phyloP scores from a whole-genome alignment of 352 stramenopile species.

The Phytophthora agathidicida region DNA sequence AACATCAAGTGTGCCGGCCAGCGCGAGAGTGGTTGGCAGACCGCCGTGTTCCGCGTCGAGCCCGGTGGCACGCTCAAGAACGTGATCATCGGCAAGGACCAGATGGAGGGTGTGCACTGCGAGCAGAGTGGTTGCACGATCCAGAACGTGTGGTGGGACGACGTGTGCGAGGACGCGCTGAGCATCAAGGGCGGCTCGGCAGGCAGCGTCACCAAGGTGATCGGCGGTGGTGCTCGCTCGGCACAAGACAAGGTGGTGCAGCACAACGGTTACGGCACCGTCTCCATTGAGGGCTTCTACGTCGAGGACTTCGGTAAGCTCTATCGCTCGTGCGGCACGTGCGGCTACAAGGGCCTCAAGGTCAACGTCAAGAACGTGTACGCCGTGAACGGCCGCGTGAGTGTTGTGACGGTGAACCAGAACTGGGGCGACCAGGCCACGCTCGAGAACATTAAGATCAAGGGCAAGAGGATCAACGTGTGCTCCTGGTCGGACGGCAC shows the following conservation, averaged over 20 bases:
- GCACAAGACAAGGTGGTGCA: slow-evolving; percentile 26
- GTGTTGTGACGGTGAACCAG: slow-evolving; percentile 48
- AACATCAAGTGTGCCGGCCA: slow-evolving; percentile 53
- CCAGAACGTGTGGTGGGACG: slow-evolving; percentile 30
- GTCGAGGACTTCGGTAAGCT: slow-evolving; percentile 29
- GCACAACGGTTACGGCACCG: slow-evolving; percentile 28
- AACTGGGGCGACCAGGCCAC: too few relatives aligned
- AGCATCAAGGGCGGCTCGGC: slow-evolving; percentile 46
- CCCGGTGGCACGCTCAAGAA: slow-evolving; percentile 54
- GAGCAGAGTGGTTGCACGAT: slow-evolving; percentile 30
- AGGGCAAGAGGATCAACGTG: slow-evolving; percentile 23
- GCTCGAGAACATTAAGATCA: slow-evolving; percentile 51
- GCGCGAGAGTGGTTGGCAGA: slow-evolving; percentile 31
- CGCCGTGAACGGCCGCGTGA: slow-evolving; percentile 23
- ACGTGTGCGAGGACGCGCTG: slow-evolving; percentile 47
- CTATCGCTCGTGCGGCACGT: slow-evolving; percentile 27
- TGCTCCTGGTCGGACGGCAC: slow-evolving; percentile 21
- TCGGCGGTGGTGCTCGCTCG: slow-evolving; percentile 30
- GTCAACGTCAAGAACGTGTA: slow-evolving; percentile 23
- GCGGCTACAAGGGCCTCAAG: too few relatives aligned
- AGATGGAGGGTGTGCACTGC: slow-evolving; percentile 30
- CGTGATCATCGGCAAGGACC: slow-evolving; percentile 55
- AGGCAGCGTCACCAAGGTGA: slow-evolving; percentile 34
- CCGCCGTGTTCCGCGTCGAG: slow-evolving; percentile 46
- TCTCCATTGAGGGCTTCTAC: slow-evolving; percentile 30